Conservation (phyloP, 768 basidiomycete species). For the Pleurotus eryngii region DNA sequence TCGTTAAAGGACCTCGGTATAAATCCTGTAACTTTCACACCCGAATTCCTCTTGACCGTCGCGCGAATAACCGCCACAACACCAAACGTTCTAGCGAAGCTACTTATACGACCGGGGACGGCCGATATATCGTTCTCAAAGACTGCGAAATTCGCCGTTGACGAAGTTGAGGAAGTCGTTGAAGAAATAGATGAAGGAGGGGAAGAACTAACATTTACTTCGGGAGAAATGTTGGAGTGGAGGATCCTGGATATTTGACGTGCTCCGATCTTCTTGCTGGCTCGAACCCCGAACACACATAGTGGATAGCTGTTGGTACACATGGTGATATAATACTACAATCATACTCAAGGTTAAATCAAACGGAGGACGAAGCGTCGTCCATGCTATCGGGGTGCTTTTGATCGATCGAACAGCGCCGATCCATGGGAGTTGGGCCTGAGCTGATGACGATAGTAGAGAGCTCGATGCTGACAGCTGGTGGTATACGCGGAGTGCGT, state of each 20-base stretch:
- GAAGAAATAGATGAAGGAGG: not conserved
- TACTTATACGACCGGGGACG: not conserved
- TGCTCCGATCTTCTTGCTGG: not conserved
- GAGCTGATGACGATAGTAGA: not conserved
- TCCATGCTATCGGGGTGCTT: not conserved
- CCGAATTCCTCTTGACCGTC: constrained; percentile 52
- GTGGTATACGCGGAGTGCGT: not conserved
- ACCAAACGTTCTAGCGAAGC: not conserved
- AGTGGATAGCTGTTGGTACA: not conserved
- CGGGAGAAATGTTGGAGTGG: not conserved
- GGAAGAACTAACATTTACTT: not conserved
- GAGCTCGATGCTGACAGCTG: not conserved
- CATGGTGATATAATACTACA: no score
- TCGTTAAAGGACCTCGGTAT: constrained; percentile 50
- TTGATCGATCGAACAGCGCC: not conserved
- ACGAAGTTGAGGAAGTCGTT: not conserved
- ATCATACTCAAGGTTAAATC: no score
- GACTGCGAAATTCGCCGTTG: not conserved
- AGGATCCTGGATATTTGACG: not conserved
- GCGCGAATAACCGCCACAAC: constrained; percentile 29
- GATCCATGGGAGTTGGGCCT: not conserved
- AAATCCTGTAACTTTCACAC: constrained; percentile 55
- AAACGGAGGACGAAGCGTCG: not conserved
- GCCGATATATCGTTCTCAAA: constrained; percentile 8
- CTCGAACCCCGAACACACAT: not conserved